Evolutionary conservation across 225 moss, liverwort and hornwort genomes (phyloP).

Genomic region (Marchantia paleacea): DNA sequence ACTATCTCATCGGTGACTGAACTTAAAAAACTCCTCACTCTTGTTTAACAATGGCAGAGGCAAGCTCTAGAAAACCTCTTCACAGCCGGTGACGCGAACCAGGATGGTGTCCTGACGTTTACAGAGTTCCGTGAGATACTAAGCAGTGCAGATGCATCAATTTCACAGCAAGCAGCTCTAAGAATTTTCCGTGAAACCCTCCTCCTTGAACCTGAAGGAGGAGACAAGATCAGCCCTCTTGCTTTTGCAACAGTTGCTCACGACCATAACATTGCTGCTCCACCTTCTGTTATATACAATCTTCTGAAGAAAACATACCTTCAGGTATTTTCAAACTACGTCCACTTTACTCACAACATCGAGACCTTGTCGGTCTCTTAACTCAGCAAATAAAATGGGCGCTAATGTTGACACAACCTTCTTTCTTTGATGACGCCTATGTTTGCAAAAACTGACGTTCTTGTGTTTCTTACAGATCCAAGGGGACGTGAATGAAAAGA

Average conservation of each 20-base stretch:
- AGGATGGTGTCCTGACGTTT: slow-evolving; percentile 94
- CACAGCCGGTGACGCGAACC: slow-evolving; percentile 87
- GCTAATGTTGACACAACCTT: not conserved
- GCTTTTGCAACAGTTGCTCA: slow-evolving; percentile 96
- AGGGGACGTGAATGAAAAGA: slow-evolving; percentile 67
- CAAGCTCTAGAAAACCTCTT: slow-evolving; percentile 80
- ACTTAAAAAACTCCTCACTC: not conserved
- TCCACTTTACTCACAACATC: not conserved
- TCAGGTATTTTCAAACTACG: slow-evolving; percentile 51
- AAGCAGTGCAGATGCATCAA: slow-evolving; percentile 67
- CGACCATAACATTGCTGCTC: slow-evolving; percentile 83
- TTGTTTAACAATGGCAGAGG: slow-evolving; percentile 42
- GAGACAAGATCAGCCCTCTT: slow-evolving; percentile 87
- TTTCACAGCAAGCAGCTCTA: slow-evolving; percentile 72
- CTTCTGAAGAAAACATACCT: slow-evolving; percentile 86
- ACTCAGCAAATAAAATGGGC: not conserved
- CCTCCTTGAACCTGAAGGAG: slow-evolving; percentile 85
- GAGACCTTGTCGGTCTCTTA: not conserved
- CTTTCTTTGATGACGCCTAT: not conserved
- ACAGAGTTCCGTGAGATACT: slow-evolving; percentile 88
- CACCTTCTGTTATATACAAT: slow-evolving; percentile 54
- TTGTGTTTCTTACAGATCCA: slow-evolving; percentile 56
- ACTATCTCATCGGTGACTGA: not conserved
- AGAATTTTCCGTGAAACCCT: slow-evolving; percentile 95
- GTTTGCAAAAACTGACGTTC: not conserved